Percentiles rank a stretch among this genome's conserved stretches.
phyloP scores from a whole-genome alignment of 805 yeast species.

The Ogataea polymorpha region DNA sequence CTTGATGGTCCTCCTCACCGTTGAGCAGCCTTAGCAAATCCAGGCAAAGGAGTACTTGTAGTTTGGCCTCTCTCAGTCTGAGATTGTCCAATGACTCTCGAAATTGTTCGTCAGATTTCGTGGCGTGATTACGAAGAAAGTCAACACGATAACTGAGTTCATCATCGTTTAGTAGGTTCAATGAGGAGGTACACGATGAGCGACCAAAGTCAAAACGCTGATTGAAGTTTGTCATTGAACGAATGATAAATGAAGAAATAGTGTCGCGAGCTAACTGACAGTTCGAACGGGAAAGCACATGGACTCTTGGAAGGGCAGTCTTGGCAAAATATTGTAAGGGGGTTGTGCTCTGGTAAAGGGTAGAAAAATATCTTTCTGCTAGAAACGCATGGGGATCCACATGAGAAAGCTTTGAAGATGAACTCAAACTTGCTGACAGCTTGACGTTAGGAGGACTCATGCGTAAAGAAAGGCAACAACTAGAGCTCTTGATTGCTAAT shows the following conservation, averaged over 20 bases:
- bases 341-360: slow-evolving; percentile 25
- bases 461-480: no score
- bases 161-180: slow-evolving; percentile 8
- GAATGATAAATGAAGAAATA: slow-evolving; percentile 18
- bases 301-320: slow-evolving; percentile 30
- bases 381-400: slow-evolving; percentile 30
- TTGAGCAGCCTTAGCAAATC: slow-evolving; percentile 25
- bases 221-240: slow-evolving; percentile 21
- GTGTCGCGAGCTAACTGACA: slow-evolving; percentile 18
- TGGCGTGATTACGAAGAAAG: not conserved
- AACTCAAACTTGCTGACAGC: not conserved
- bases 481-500: not conserved
- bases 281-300: slow-evolving; percentile 26
- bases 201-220: slow-evolving; percentile 11
- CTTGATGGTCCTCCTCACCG: not conserved
- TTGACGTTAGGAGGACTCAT: not conserved
- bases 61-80: slow-evolving; percentile 29
- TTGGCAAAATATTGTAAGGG: slow-evolving; percentile 32
- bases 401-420: slow-evolving; percentile 11
- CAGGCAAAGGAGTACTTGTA: slow-evolving; percentile 29
- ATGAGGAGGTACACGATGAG: not conserved
- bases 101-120: not conserved
- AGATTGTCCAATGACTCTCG: slow-evolving; percentile 15
- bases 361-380: slow-evolving; percentile 26
- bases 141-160: slow-evolving; percentile 12